A percentile compares a stretch with the other conserved stretches of the same genome.
phyloP scores from a whole-genome alignment of 108 stramenopile genomes.

The Cyclotella baltica region DNA sequence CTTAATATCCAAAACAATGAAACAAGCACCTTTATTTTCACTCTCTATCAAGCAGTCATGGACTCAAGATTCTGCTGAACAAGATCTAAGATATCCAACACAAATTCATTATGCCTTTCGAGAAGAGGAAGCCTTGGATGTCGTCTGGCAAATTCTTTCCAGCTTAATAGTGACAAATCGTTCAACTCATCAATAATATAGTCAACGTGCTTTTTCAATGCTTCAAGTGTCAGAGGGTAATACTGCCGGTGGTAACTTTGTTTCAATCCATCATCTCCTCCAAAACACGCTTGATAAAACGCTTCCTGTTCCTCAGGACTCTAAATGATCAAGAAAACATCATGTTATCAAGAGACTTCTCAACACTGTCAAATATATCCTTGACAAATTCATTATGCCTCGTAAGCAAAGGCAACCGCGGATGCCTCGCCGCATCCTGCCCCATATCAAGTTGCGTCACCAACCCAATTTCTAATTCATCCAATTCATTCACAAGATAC shows the following conservation, averaged over 20 bases:
- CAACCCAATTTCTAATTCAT: conserved; percentile 34
- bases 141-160: conserved; percentile 19
- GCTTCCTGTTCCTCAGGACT: background rate
- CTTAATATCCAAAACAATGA: background rate
- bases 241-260: conserved; percentile 50
- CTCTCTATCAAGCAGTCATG: background rate
- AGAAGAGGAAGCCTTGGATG: conserved; percentile 56
- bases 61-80: conserved; percentile 40
- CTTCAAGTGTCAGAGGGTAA: conserved; percentile 31
- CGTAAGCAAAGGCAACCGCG: conserved; percentile 46
- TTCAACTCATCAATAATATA: conserved; percentile 45
- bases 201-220: conserved; percentile 51
- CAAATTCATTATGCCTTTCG: conserved; percentile 53
- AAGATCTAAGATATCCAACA: conserved; percentile 39
- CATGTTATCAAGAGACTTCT: conserved; percentile 31
- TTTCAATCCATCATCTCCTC: conserved; percentile 52
- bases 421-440: conserved; percentile 40
- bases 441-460: conserved; percentile 1
- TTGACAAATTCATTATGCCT: conserved; percentile 59
- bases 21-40: background rate
- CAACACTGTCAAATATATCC: conserved; percentile 46
- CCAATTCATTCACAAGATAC: conserved; percentile 44
- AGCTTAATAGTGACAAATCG: conserved; percentile 22
- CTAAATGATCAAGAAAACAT: background rate
- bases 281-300: conserved; percentile 54